Evolutionary conservation across 192 early-diverging fungal genomes (phyloP), one percentile per base, ranked within the genome.

Genomic region (Entomortierella lignicola): DNA sequence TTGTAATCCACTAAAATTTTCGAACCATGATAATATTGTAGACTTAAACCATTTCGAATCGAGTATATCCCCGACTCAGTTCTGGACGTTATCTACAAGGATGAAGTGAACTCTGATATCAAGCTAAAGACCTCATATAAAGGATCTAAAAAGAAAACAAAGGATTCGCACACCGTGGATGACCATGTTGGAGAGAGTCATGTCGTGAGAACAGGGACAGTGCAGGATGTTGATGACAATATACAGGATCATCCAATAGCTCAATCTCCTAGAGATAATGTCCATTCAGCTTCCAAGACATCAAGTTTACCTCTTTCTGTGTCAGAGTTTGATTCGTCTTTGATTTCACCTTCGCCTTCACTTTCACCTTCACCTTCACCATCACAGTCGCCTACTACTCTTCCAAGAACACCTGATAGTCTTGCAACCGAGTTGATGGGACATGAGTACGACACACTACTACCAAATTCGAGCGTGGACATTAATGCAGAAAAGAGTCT

Each of bases 81-180:
- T 4, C 21, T 71, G 3, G 69, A 71, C 32, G 39, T 71, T 8
- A 21, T 71, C 41, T 71, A 71, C 23, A 37, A 63, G 7, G 60
- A 61, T 50, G 4, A 71, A 20, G 11, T 50, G 23, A n/a, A 31
- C 26, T 7, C 21, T 8, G 20, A 41, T 23, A 55, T 10, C 39
- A 42, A 8, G 2, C 30, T 7, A 13, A 29, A n/a, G n/a, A 17
- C 53, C 27, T 64, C 52, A 54, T 5, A 8, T 8, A 54, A 3
- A 26, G 34, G 5, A 37, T 37, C 34, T 10, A 37, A 37, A 37
- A 37, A 10, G 34, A 37, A 37, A 37, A 10, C 34, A 37, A 37
- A 7, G 34, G 34, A 37, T 7, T 10, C 34, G 34, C 10, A 7
- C 5, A 4, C 34, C 4, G 4, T 37, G 34, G 34, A 7, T 37